A percentile compares a stretch with the other conserved stretches of the same genome.
phyloP scores from a whole-genome alignment of 805 yeast genomes.

The Candida maris region DNA sequence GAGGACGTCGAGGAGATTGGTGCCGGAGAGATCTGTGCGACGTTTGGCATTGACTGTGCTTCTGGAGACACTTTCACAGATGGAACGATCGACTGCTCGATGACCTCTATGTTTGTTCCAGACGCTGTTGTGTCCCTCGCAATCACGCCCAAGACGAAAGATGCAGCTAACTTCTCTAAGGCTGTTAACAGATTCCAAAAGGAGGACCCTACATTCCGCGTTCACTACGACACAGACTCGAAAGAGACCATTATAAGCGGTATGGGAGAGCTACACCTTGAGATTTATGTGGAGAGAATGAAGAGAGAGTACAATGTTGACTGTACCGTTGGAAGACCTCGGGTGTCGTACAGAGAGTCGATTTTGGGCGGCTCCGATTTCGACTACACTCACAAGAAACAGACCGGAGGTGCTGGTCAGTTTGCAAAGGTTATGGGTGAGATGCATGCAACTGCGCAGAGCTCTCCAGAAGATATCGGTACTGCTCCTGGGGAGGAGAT shows the following conservation, averaged over 20 bases:
- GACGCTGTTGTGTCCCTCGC: conserved; percentile 97
- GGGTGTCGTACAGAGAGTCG: conserved; percentile 96
- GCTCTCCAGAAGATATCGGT: conserved; percentile 43
- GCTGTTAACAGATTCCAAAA: conserved; percentile 97
- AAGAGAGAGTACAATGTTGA: conserved; percentile 95
- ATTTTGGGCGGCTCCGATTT: conserved; percentile 68
- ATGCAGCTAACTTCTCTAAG: conserved; percentile 85
- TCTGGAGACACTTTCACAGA: conserved; percentile 98
- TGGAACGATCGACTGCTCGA: conserved; percentile 73
- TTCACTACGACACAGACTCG: conserved; percentile 81
- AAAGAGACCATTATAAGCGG: conserved; percentile 95
- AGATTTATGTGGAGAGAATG: conserved; percentile 97
- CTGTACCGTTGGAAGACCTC: conserved; percentile 94
- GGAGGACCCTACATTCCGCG: conserved; percentile 98
- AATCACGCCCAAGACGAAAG: conserved; percentile 83
- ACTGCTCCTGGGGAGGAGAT: conserved; percentile 28
- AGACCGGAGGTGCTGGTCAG: conserved; percentile 99
- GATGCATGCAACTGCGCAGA: conserved; percentile 46
- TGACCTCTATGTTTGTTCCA: conserved; percentile 98
- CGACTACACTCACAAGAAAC: conserved; percentile 95
- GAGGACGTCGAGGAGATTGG: conserved; percentile 95
- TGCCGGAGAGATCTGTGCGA: conserved; percentile 99
- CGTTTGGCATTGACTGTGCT: conserved; percentile 97
- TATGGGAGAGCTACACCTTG: conserved; percentile 97
- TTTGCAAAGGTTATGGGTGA: conserved; percentile 93